Conservation (phyloP, 2,329 filamentous ascomycete genomes). For the Cladosporium sp. region DNA sequence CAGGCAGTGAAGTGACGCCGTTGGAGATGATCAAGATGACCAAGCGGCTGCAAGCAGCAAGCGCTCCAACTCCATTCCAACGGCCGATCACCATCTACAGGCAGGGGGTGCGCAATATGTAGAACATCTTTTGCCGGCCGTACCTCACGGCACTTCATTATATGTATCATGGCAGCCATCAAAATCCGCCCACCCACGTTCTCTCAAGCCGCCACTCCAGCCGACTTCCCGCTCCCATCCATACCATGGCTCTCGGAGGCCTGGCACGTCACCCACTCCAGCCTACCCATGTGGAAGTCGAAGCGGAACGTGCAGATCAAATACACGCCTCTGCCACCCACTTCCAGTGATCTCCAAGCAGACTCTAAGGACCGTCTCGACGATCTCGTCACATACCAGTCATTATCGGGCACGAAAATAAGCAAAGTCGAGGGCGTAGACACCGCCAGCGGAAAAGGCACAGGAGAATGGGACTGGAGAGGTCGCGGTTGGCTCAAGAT, state of each 20-base stretch:
- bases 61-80: neutral
- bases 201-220: conserved; percentile 23
- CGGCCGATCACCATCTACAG: neutral
- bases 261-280: conserved; percentile 73
- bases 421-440: conserved; percentile 66
- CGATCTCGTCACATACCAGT: conserved; percentile 69
- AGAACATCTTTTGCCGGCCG: neutral
- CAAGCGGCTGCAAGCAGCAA: neutral
- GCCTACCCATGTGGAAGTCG: conserved; percentile 74
- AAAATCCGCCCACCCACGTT: conserved; percentile 29
- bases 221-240: conserved; percentile 43
- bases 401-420: conserved; percentile 43
- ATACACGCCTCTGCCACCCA: conserved; percentile 55
- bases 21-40: neutral
- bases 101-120: neutral
- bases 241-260: conserved; percentile 60
- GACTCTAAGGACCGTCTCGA: conserved; percentile 53
- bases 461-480: conserved; percentile 66
- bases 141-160: neutral
- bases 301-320: conserved; percentile 77
- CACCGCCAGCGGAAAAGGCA: conserved; percentile 34
- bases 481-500: conserved; percentile 72
- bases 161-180: conserved; percentile 20
- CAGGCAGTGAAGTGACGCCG: conserved; percentile 1
- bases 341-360: conserved; percentile 27